phyloP scores from a whole-genome alignment of 768 basidiomycete species.

The Cystoderma amianthinum region DNA sequence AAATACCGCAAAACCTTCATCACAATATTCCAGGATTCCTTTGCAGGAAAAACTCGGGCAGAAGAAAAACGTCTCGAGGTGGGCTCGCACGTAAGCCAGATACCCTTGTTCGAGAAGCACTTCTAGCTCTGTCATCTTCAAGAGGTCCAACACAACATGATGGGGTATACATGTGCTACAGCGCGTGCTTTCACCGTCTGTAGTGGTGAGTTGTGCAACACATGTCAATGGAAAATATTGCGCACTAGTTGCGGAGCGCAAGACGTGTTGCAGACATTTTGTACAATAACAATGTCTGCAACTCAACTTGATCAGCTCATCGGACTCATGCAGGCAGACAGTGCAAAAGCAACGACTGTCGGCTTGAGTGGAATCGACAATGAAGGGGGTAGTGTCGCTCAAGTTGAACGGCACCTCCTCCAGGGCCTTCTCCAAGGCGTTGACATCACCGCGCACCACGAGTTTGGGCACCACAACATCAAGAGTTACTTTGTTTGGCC shows the following conservation, averaged over 20 bases:
- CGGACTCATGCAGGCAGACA: conserved; percentile 30
- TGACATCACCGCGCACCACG: conserved; percentile 30
- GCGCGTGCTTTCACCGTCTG: conserved; percentile 4
- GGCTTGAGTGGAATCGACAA: background rate
- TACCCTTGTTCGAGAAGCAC: conserved; percentile 35
- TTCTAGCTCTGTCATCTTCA: conserved; percentile 28
- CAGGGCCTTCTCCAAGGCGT: conserved; percentile 18
- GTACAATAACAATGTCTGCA: conserved; percentile 51
- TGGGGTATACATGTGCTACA: conserved; percentile 33
- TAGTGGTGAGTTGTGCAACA: conserved; percentile 17
- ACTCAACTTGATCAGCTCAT: conserved; percentile 24
- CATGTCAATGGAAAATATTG: conserved; percentile 26
- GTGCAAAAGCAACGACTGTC: conserved; percentile 19
- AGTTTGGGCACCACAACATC: conserved; percentile 34
- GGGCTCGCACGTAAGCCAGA: conserved; percentile 30
- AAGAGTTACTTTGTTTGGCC: conserved; percentile 32
- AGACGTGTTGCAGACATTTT: conserved; percentile 37
- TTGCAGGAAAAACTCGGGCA: conserved; percentile 49
- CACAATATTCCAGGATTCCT: conserved; percentile 30
- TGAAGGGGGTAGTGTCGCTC: conserved; percentile 6
- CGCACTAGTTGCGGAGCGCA: conserved; percentile 22
- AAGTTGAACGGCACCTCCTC: background rate
- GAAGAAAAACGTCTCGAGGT: conserved; percentile 35
- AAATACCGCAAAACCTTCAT: conserved; percentile 15
- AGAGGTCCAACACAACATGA: conserved; percentile 26